Evolutionary conservation across 176 grass and related monocot genomes (phyloP).

Genomic region (Hordeum vulgare): DNA sequence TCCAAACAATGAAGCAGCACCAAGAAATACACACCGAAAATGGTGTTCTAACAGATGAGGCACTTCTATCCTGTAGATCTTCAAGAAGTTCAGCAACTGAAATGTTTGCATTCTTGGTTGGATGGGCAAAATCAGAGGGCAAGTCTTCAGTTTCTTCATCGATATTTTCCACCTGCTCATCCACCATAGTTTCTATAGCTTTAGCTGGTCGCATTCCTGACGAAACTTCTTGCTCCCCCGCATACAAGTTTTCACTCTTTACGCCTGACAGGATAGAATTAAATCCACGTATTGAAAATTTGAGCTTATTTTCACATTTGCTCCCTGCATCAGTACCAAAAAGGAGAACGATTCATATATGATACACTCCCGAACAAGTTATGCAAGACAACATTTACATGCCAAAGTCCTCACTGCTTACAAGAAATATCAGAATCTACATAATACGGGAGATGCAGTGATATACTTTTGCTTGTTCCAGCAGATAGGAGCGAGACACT

Average conservation of each 20-base stretch:
- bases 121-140: slow-evolving; percentile 23
- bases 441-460: not conserved
- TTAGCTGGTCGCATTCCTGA: slow-evolving; percentile 20
- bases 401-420: not conserved
- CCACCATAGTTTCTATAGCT: slow-evolving; percentile 21
- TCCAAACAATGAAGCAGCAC: slow-evolving; percentile 14
- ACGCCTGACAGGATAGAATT: slow-evolving; percentile 15
- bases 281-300: slow-evolving; percentile 47
- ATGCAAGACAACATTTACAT: not conserved
- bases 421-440: not conserved
- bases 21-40: slow-evolving; percentile 39
- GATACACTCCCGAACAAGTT: not conserved
- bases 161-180: slow-evolving; percentile 35
- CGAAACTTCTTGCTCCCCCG: slow-evolving; percentile 15
- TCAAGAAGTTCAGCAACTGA: slow-evolving; percentile 87
- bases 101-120: slow-evolving; percentile 39
- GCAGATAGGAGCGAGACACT: slow-evolving; percentile 9
- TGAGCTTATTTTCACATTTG: slow-evolving; percentile 43
- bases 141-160: slow-evolving; percentile 42
- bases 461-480: slow-evolving; percentile 35
- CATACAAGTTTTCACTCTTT: slow-evolving; percentile 25
- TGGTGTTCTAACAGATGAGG: slow-evolving; percentile 27
- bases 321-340: slow-evolving; percentile 29
- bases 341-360: not conserved
- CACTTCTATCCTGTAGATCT: slow-evolving; percentile 63